Conservation (phyloP, 345 rosid genomes). For the Gossypium anomalum region DNA sequence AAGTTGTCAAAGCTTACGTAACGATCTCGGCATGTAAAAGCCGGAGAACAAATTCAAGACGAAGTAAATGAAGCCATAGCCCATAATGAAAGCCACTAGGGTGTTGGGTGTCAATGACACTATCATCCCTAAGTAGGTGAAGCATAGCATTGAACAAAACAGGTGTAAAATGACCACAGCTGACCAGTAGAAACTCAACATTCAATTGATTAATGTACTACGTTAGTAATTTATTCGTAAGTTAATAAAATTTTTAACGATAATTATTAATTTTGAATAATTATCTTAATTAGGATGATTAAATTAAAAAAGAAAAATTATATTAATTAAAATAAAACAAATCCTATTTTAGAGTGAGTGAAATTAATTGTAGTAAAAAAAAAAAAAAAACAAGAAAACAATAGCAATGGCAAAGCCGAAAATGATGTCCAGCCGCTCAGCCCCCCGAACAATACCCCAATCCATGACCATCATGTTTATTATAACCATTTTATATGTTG, state of each 20-base stretch:
- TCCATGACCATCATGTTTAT: not conserved
- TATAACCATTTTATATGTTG: not conserved
- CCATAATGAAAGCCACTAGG: conserved; percentile 28
- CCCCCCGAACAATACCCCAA: no score
- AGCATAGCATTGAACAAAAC: conserved; percentile 22
- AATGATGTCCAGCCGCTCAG: not conserved
- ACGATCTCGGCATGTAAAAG: conserved; percentile 26
- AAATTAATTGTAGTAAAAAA: no score
- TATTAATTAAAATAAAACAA: no score
- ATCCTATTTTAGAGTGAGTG: no score
- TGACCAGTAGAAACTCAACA: conserved; percentile 28
- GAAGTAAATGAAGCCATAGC: conserved; percentile 19
- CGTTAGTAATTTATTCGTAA: no score
- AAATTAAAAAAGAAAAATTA: no score
- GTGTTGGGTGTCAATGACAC: conserved; percentile 31
- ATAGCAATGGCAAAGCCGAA: no score
- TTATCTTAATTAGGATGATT: no score
- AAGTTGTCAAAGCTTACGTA: conserved; percentile 17
- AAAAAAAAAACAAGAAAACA: no score
- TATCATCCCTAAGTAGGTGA: conserved; percentile 33
- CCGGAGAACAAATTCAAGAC: conserved; percentile 30
- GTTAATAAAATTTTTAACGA: no score
- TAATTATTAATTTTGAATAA: no score
- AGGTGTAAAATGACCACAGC: conserved; percentile 27
- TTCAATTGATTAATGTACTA: not conserved